Base-by-base conservation (phyloP, 2,329 filamentous ascomycete genomes). In the Coniochaeta sp. region DNA sequence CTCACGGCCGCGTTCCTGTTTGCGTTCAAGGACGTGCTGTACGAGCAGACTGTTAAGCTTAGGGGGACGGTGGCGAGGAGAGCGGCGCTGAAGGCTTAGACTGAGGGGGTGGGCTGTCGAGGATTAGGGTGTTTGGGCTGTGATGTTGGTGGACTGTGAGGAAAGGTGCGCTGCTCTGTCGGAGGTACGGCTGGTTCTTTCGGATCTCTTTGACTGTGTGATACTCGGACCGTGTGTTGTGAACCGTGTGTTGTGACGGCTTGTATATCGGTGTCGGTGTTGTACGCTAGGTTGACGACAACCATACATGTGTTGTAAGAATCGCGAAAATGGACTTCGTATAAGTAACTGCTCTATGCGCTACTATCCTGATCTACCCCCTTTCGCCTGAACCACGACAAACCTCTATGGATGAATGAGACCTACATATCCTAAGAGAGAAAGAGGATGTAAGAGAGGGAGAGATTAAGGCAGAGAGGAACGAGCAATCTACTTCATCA, bases 1-100 rank as follows among this genome's bases (percentile, higher is more conserved):
- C 83, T 99, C 63, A 99, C 95, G 4, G 95, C 95, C 6, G 95
- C 95, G 2, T 92, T 98, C 76, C 79, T 99, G 61, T 99, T 99
- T 72, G 95, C 93, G 1, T 97, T 99, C 80, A 99, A 99, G 81
- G 95, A 99, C 72, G 90, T 91, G 7, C 82, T 99, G 6, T 99
- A 98, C 72, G 90, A 91, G 69, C 86, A 89, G 74, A 93, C 87
- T 0, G 77, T 93, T 57, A 84, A 80, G 68, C 83, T 91, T 34
- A 81, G 90, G 58, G 72, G 75, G 60, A 67, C 70, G 24, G 70
- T 76, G 50, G 71, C 74, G 58, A 76, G 74, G 68, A 80, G 74
- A 70, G 68, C 70, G 26, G 54, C 38, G 16, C 38, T 74, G 50
- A 65, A 66, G 60, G 70, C 72, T 57, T 76, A 72, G 62, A 34